Base-by-base conservation (phyloP, 495 filamentous ascomycete genomes). In the Poronia punctata region DNA sequence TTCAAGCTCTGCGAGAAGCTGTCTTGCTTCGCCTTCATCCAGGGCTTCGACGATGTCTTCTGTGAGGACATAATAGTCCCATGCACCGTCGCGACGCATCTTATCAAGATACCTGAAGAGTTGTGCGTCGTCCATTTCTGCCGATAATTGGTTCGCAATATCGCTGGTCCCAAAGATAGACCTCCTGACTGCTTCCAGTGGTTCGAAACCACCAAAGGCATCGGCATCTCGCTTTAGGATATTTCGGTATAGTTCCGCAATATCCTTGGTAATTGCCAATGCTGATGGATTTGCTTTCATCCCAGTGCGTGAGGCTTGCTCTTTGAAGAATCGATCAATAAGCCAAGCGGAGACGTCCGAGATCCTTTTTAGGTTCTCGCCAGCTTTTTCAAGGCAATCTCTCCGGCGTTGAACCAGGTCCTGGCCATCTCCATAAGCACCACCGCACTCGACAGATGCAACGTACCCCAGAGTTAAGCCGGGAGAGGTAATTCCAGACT, bases 291-390 rank as follows among this genome's bases (percentile, higher is more conserved):
- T 25, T 3, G 18, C 19, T 7, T 40, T 49, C 5, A 34, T 39
- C 5, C n/a, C n/a, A n/a, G n/a, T n/a, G n/a, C n/a, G n/a, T n/a
- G n/a, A n/a, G n/a, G 23, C 16, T 3, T 48, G 20, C 3, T 61
- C 50, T 0, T 17, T 5, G 0, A 47, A 40, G 7, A 67, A 24
- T 8, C 52, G 48, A 31, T 43, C 37, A 19, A 53, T 53, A 5
- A 71, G 46, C 64, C 64, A 68, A 9, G 60, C 45, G 4, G 61
- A 59, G 19, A 58, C 43, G 12, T 61, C 58, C n/a, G 53, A 35
- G 27, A 45, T 50, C 3, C 34, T 12, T 9, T 14, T 34, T 5
- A 45, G 35, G 20, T 9, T 21, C 5, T 21, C 7, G 15, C 22
- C 29, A 2, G 42, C 34, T 8, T 2, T 14, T 11, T 21, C 7